A percentile compares a stretch with the other conserved stretches of the same genome.
phyloP scores from a whole-genome alignment of 257 asterid species.

The Echium plantagineum region DNA sequence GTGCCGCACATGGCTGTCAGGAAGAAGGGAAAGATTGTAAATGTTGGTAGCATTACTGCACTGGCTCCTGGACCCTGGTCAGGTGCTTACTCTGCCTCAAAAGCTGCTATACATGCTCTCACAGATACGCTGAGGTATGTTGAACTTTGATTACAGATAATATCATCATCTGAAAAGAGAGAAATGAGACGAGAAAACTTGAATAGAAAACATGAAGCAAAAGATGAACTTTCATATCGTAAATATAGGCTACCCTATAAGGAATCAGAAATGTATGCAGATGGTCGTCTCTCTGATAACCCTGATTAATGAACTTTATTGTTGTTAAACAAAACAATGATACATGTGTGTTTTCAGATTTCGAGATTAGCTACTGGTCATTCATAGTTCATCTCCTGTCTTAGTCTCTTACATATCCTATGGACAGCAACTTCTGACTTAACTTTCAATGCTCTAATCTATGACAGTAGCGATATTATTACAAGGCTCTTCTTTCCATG shows the following conservation, averaged over 20 bases:
- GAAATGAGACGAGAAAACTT: no score
- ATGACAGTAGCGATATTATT: no score
- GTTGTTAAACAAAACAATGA: background rate
- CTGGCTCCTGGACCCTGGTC: slow-evolving; percentile 78
- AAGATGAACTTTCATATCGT: background rate
- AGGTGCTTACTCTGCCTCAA: slow-evolving; percentile 72
- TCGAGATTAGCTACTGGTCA: no score
- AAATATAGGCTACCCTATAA: background rate
- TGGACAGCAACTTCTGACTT: no score
- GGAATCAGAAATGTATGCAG: background rate
- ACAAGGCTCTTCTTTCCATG: no score
- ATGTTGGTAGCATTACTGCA: slow-evolving; percentile 71
- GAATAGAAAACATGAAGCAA: background rate
- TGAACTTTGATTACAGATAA: background rate
- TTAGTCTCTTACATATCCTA: no score
- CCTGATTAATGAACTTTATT: background rate
- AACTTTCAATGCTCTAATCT: no score
- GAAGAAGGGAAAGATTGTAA: slow-evolving; percentile 81
- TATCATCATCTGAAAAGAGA: background rate
- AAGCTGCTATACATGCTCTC: slow-evolving; percentile 82
- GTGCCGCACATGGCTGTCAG: slow-evolving; percentile 92
- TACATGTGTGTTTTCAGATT: no score
- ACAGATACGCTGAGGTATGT: slow-evolving; percentile 64
- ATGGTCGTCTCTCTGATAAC: background rate
- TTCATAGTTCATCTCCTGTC: no score